Base-by-base conservation (phyloP, 345 rosid genomes). In the Barbarea vulgaris region DNA sequence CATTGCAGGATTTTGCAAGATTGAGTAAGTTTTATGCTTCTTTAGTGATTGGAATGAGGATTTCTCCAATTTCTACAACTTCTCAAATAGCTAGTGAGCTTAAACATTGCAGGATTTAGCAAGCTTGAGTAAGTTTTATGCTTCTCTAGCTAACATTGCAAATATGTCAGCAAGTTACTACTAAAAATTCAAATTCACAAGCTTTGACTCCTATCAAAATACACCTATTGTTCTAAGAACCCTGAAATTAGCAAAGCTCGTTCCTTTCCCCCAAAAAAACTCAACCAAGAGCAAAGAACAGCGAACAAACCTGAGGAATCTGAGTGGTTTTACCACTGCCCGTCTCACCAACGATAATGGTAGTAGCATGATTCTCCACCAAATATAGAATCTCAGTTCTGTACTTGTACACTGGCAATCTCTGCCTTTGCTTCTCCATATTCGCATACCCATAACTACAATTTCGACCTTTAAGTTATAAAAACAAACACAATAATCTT, bases 291-390 rank as follows among this genome's bases (percentile, higher is more conserved):
- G 5, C 44, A 65, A 48, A 31, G n/a, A 17, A 63, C 7, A 5
- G 33, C 14, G 37, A 51, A 58, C 22, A 65, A 71, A 95, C 97
- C 97, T 95, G 99, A 54, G 97, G 96, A 67, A 92, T 92, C 77
- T 91, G 99, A 5, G 97, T 94, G 70, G 99, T 95, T 83, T 92
- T 95, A 51, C 99, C 99, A 75, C 99, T 92, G 5, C 99, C 99
- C 50, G 98, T 95, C 84, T 95, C 99, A 19, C 99, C 99, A 61
- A 95, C 97, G 39, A 95, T 69, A 41, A 95, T 80, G 58, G 96
- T 90, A n/a, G 97, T 90, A n/a, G 90, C 97, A 61, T 88, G 96
- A 79, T 86, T 82, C 84, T 92, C 97, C 60, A 87, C 96, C 80
- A 92, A 76, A 79, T 95, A 95, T 18, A 95, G 83, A 81, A 95